Evolutionary conservation across 108 stramenopile genomes (phyloP).

Genomic region (Pseudonitzschia pungens): DNA sequence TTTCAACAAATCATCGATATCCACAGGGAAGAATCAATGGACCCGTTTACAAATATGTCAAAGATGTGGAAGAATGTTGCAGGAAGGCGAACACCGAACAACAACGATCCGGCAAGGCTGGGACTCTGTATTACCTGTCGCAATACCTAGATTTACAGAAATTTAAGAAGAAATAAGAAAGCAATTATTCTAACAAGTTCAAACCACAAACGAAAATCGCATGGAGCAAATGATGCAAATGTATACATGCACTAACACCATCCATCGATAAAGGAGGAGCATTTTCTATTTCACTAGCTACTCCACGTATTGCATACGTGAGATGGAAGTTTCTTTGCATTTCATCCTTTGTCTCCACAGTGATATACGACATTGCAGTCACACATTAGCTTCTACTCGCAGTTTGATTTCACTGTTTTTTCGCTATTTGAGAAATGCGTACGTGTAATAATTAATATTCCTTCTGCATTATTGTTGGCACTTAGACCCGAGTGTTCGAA

Average conservation of each 20-base stretch:
- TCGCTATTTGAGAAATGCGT: no score
- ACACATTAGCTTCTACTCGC: no score
- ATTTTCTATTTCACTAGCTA: no score
- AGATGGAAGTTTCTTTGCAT: no score
- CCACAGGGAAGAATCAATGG: slow-evolving; percentile 43
- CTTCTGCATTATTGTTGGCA: no score
- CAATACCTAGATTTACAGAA: slow-evolving; percentile 61
- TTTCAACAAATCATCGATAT: no score
- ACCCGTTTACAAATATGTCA: slow-evolving; percentile 79
- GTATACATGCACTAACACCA: neutral
- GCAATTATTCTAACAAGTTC: neutral
- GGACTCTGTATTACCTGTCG: slow-evolving; percentile 55
- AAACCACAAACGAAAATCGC: neutral
- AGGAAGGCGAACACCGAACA: slow-evolving; percentile 30
- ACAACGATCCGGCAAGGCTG: slow-evolving; percentile 45
- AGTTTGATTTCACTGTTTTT: no score
- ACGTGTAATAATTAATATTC: no score
- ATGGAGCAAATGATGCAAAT: neutral
- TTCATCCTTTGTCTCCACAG: no score
- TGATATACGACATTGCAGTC: no score
- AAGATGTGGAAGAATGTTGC: slow-evolving; percentile 64
- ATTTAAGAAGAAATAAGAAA: slow-evolving; percentile 49
- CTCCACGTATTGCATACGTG: no score
- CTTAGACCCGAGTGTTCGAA: neutral
- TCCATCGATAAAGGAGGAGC: no score